phyloP scores from a whole-genome alignment of 345 rosid species.

The Orychophragmus violaceus region DNA sequence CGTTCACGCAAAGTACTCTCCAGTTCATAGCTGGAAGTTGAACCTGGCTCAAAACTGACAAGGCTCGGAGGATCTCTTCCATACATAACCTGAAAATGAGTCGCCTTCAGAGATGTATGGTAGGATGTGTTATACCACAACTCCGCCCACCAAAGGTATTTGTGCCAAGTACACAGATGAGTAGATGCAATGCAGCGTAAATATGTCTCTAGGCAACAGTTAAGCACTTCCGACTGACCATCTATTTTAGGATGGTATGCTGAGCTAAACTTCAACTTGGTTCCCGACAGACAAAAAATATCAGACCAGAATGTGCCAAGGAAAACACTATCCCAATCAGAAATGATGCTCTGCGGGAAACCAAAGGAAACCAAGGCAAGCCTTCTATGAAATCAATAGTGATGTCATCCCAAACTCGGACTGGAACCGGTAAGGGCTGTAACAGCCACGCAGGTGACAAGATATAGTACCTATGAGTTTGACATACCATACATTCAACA shows the following conservation, averaged over 20 bases:
- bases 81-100: not conserved
- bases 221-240: not conserved
- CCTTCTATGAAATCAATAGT: not conserved
- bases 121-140: not conserved
- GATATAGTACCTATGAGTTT: not conserved
- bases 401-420: not conserved
- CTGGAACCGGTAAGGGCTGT: not conserved
- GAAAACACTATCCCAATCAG: not conserved
- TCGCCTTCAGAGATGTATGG: not conserved
- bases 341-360: not conserved
- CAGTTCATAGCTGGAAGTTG: too few relatives aligned
- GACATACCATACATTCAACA: not conserved
- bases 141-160: not conserved
- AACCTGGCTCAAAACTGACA: too few relatives aligned
- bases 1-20: too few relatives aligned
- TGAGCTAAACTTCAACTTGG: not conserved
- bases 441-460: not conserved
- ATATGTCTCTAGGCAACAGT: not conserved
- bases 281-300: not conserved
- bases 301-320: not conserved
- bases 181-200: not conserved
- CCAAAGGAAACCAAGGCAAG: not conserved
- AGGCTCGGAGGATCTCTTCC: too few relatives aligned
- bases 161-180: not conserved
- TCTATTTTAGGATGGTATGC: not conserved